Evolutionary conservation across 2,329 filamentous ascomycete species (phyloP).

Genomic region (Alternaria solani): DNA sequence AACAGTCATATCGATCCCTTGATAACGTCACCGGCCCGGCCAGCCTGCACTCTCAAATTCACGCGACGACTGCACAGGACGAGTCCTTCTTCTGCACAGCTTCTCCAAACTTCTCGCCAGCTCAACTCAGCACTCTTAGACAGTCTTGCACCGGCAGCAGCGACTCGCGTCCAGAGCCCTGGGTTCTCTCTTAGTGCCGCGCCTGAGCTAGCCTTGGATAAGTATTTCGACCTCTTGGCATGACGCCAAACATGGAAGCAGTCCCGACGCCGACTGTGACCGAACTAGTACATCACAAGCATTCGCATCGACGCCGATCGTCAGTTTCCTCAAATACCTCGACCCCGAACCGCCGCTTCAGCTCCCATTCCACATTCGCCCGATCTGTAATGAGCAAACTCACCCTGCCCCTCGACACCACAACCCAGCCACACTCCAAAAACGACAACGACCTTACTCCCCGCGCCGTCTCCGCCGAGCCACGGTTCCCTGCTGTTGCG

Average conservation of each 20-base stretch:
- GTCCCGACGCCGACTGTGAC: slow-evolving; percentile 26
- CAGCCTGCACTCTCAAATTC: neutral
- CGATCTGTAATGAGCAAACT: slow-evolving; percentile 60
- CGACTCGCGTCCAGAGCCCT: slow-evolving; percentile 1
- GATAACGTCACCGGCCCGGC: slow-evolving; percentile 4
- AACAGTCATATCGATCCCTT: slow-evolving; percentile 12
- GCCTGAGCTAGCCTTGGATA: slow-evolving; percentile 9
- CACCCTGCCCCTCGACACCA: slow-evolving; percentile 32
- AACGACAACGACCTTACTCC: slow-evolving; percentile 29
- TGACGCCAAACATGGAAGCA: slow-evolving; percentile 22
- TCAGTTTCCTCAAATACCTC: slow-evolving; percentile 24
- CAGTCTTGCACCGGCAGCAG: neutral
- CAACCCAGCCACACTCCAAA: slow-evolving; percentile 21
- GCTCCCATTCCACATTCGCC: slow-evolving; percentile 60
- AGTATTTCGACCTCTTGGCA: slow-evolving; percentile 15
- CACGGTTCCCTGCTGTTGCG: slow-evolving; percentile 18
- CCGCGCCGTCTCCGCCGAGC: slow-evolving; percentile 21
- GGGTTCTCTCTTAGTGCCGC: slow-evolving; percentile 10
- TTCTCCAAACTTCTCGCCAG: neutral
- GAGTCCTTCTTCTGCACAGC: neutral
- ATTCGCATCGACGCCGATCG: slow-evolving; percentile 28
- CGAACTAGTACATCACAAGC: slow-evolving; percentile 22
- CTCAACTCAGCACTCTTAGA: neutral
- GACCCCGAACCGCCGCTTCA: slow-evolving; percentile 37
- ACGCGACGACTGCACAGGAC: neutral